Conservation (phyloP, 768 basidiomycete species). For the Tephrocybe sp. region DNA sequence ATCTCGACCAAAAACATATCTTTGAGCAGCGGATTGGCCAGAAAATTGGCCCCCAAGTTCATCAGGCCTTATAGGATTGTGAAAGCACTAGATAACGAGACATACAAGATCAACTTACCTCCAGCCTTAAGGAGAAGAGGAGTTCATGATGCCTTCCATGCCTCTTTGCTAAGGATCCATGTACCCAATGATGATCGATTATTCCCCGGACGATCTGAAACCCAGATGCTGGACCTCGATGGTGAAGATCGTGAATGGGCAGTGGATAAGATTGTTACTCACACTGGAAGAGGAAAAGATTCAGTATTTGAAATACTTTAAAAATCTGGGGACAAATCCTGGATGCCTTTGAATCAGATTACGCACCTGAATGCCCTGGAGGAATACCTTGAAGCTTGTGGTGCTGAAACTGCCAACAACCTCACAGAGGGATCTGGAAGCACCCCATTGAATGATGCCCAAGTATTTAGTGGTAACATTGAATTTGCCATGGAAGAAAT, state of each 20-base stretch:
- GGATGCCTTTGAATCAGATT: no score
- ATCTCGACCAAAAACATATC: slow-evolving; percentile 24
- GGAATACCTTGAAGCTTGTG: no score
- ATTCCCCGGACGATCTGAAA: slow-evolving; percentile 27
- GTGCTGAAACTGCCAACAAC: no score
- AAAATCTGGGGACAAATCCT: no score
- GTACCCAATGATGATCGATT: slow-evolving; percentile 23
- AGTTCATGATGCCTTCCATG: slow-evolving; percentile 30
- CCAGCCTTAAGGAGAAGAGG: slow-evolving; percentile 11
- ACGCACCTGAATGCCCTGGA: no score
- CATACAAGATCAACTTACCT: slow-evolving; percentile 11
- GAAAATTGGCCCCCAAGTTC: slow-evolving; percentile 30
- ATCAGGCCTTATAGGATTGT: slow-evolving; percentile 22
- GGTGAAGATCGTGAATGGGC: slow-evolving; percentile 12
- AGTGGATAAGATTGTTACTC: no score
- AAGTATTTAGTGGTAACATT: no score
- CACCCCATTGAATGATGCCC: no score
- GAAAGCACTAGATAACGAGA: slow-evolving; percentile 5
- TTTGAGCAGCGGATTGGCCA: slow-evolving; percentile 21
- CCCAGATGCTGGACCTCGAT: slow-evolving; percentile 15
- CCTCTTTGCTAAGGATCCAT: slow-evolving; percentile 22
- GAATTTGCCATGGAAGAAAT: no score
- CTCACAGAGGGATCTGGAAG: no score
- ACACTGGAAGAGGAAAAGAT: no score
- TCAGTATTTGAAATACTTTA: no score